These are phyloP conservation scores for Takakia lepidozioides DNA, from an alignment of 225 moss, liverwort and hornwort species.

Conservation along the genomic window DNA sequence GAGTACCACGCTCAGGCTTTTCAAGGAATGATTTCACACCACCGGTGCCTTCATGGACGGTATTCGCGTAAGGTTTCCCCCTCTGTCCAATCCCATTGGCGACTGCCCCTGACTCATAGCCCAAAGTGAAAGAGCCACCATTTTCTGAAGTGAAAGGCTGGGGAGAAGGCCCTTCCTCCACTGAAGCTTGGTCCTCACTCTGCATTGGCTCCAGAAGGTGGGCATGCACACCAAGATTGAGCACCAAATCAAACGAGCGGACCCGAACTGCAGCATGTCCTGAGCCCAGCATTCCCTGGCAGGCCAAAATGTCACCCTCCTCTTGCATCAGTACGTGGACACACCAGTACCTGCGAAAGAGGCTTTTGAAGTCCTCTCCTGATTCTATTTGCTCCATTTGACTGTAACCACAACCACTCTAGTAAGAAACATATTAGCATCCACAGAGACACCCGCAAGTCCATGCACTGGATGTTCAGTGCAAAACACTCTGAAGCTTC, in stretches of 20 bases:
- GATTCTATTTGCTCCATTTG: too few relatives aligned
- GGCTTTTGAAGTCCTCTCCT: too few relatives aligned
- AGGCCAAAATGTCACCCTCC: too few relatives aligned
- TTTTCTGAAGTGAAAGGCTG: conserved; percentile 47
- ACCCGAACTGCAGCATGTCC: conserved; percentile 70
- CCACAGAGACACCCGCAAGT: too few relatives aligned
- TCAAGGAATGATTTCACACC: conserved; percentile 47
- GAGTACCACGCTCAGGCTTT: conserved; percentile 81
- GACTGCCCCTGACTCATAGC: conserved; percentile 30
- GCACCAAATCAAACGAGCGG: conserved; percentile 90
- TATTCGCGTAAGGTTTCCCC: conserved; percentile 22
- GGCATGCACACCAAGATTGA: conserved; percentile 97
- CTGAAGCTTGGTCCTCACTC: conserved; percentile 76
- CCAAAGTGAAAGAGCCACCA: conserved; percentile 87
- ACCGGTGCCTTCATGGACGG: conserved; percentile 21
- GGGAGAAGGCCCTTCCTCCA: conserved; percentile 43
- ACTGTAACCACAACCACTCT: too few relatives aligned
- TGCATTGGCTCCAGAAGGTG: conserved; percentile 98
- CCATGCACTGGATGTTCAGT: too few relatives aligned
- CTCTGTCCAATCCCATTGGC: conserved; percentile 38
- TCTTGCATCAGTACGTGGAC: too few relatives aligned
- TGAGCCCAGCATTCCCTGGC: conserved; percentile 89
- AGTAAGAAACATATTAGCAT: too few relatives aligned
- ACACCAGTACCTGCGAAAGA: too few relatives aligned
- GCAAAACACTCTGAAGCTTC: too few relatives aligned